Evolutionary conservation across 2,329 filamentous ascomycete genomes (phyloP).

Genomic region (Clonostachys sp.): DNA sequence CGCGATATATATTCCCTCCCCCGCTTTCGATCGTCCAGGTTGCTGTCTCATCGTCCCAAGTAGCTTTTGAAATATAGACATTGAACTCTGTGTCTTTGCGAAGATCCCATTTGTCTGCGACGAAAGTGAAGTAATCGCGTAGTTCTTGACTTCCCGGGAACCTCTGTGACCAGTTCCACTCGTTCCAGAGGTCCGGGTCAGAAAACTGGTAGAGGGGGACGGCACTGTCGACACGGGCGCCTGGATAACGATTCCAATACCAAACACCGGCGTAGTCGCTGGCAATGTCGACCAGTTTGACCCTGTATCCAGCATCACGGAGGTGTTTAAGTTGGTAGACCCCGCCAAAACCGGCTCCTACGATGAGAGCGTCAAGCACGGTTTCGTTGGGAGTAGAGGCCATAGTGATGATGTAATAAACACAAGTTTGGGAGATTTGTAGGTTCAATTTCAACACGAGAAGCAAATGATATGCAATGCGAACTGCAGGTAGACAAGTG

Average conservation of each 20-base stretch:
- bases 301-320: constrained; percentile 2
- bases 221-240: constrained; percentile 22
- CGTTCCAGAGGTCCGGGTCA: constrained; percentile 21
- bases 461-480: too few species aligned
- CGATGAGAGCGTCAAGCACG: constrained; percentile 3
- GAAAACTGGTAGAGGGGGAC: constrained; percentile 17
- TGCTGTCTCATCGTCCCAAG: constrained; percentile 21
- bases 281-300: constrained; percentile 2
- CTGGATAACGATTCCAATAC: constrained; percentile 28
- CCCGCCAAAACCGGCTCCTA: constrained; percentile 6
- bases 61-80: constrained; percentile 25
- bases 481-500: too few species aligned
- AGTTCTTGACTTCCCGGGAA: constrained; percentile 26
- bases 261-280: constrained; percentile 18
- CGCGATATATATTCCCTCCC: constrained; percentile 20
- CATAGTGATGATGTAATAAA: too few species aligned
- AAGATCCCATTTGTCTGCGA: constrained; percentile 29
- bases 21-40: constrained; percentile 33
- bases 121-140: constrained; percentile 31
- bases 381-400: too few species aligned
- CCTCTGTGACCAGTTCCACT: constrained; percentile 30
- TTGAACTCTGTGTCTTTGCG: constrained; percentile 33
- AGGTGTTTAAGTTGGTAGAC: constrained; percentile 2
- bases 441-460: too few species aligned
- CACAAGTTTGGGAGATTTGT: too few species aligned